phyloP scores from a whole-genome alignment of 306 rosid species.

The Trifolium pratense region DNA sequence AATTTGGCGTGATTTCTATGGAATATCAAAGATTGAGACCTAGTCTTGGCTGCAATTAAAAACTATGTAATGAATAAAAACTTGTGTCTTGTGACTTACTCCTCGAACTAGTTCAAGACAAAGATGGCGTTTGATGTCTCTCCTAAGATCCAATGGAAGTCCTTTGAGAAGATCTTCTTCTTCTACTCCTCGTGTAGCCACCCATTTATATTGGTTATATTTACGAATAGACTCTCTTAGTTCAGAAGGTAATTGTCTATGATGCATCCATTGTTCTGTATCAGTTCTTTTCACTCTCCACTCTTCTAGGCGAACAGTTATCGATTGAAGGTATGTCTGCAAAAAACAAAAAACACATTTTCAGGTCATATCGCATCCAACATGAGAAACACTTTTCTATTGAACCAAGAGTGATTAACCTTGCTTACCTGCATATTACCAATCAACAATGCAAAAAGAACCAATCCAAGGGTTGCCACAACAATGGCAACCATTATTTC shows the following conservation, averaged over 20 bases:
- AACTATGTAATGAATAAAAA: background rate
- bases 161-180: conserved; percentile 82
- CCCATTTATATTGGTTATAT: conserved; percentile 91
- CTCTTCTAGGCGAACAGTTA: conserved; percentile 83
- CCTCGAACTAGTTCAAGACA: conserved; percentile 90
- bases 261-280: conserved; percentile 97
- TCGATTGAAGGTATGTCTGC: conserved; percentile 90
- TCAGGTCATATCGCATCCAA: background rate
- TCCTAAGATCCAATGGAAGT: conserved; percentile 79
- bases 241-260: conserved; percentile 79
- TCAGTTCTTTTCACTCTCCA: conserved; percentile 94
- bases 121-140: conserved; percentile 97
- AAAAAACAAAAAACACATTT: background rate
- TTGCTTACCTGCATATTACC: conserved; percentile 93
- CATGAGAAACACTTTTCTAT: background rate
- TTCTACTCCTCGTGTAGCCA: conserved; percentile 91
- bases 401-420: conserved; percentile 3
- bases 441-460: conserved; percentile 85
- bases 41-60: background rate
- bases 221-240: conserved; percentile 71
- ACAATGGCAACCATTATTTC: conserved; percentile 84
- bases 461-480: conserved; percentile 79
- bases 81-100: conserved; percentile 50
- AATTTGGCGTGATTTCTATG: background rate
- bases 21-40: background rate